phyloP scores from a whole-genome alignment of 1,284 basidiomycete genomes.

The Erythrobasidium hasegawianum region DNA sequence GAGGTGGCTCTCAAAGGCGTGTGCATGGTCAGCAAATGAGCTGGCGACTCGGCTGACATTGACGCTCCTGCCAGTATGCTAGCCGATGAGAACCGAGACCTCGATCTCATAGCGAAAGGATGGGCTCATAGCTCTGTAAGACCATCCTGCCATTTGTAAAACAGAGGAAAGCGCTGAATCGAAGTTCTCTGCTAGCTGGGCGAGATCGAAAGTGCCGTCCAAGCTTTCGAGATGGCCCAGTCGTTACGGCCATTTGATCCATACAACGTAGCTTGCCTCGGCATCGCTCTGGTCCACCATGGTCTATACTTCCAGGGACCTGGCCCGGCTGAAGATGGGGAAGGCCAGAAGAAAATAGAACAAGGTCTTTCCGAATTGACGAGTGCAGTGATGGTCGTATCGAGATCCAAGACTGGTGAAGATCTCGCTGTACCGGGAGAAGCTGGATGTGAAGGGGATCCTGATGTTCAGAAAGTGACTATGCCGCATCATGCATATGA shows the following conservation, averaged over 20 bases:
- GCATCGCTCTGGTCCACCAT: conserved; percentile 13
- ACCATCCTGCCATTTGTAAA: too few species aligned
- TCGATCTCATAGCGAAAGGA: conserved; percentile 39
- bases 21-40: too few species aligned
- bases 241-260: conserved; percentile 20
- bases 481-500: conserved; percentile 17
- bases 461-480: not conserved
- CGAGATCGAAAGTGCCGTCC: conserved; percentile 12
- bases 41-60: too few species aligned
- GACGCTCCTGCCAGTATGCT: too few species aligned
- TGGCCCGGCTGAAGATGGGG: not conserved
- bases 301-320: not conserved
- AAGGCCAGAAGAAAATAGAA: not conserved
- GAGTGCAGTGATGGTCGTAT: conserved; percentile 17
- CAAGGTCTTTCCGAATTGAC: conserved; percentile 13
- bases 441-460: not conserved
- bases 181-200: too few species aligned
- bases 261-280: conserved; percentile 20
- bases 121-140: conserved; percentile 39
- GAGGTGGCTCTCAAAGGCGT: conserved; percentile 5
- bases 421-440: conserved; percentile 4
- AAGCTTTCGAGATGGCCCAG: conserved; percentile 14
- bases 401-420: conserved; percentile 1
- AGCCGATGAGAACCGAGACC: conserved; percentile 36
- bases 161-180: too few species aligned